Conservation (phyloP, 1,284 basidiomycete genomes). For the Caloboletus firmus region DNA sequence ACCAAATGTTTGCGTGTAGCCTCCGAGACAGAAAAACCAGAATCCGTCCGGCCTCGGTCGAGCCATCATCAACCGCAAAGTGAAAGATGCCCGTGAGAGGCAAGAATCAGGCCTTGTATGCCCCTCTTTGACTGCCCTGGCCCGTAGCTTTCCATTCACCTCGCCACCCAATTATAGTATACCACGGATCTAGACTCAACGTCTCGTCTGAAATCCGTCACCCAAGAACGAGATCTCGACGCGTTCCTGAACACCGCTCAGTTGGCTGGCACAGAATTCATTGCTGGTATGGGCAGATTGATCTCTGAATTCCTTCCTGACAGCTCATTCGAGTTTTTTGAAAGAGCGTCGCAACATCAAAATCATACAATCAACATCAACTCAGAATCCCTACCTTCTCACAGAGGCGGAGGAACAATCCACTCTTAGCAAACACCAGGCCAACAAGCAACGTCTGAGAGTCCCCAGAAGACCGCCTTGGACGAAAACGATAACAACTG, state of each 20-base stretch:
- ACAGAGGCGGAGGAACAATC: slow-evolving; percentile 82
- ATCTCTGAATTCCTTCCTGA: background rate
- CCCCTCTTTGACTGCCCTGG: slow-evolving; percentile 6
- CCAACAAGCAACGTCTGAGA: slow-evolving; percentile 70
- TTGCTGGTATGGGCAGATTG: slow-evolving; percentile 69
- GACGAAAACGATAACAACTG: slow-evolving; percentile 75
- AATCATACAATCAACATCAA: slow-evolving; percentile 73
- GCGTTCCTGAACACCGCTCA: slow-evolving; percentile 96
- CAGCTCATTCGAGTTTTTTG: slow-evolving; percentile 11
- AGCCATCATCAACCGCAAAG: slow-evolving; percentile 87
- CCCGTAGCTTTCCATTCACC: background rate
- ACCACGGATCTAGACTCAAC: slow-evolving; percentile 72
- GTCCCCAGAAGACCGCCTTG: slow-evolving; percentile 87
- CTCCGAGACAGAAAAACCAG: slow-evolving; percentile 37
- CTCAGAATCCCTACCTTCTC: slow-evolving; percentile 87
- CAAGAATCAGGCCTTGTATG: slow-evolving; percentile 76
- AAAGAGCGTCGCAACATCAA: slow-evolving; percentile 90
- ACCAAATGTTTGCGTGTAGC: slow-evolving; percentile 13
- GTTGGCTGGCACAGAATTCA: slow-evolving; percentile 93
- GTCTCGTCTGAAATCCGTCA: slow-evolving; percentile 85
- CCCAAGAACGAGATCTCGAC: slow-evolving; percentile 94
- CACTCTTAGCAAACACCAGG: slow-evolving; percentile 68
- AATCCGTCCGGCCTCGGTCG: slow-evolving; percentile 83
- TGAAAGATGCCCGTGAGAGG: slow-evolving; percentile 74
- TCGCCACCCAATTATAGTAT: slow-evolving; percentile 52